Base-by-base conservation (phyloP, 306 rosid genomes). In the Delonix regia region DNA sequence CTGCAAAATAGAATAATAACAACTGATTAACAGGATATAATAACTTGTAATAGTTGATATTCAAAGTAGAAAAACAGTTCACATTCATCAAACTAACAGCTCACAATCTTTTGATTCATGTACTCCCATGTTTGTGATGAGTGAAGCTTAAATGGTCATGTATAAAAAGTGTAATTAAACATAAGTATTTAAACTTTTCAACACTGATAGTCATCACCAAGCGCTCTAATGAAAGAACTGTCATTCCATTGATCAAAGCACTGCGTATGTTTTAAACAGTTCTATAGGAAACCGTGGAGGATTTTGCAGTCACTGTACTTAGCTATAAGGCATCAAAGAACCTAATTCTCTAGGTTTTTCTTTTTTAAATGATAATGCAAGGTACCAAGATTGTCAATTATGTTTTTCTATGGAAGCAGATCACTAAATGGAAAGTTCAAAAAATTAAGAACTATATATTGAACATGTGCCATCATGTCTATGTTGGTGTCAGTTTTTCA, bases 1-100 rank as follows among this genome's bases (percentile, higher is more conserved):
- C 97, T 87, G 91, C 86, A 80, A 38, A 67, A 71, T 24, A 55
- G 11, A 41, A 56, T 57, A 21, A 60, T 70, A 68, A 67, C 74
- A 82, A 28, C n/a, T 69, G 45, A 39, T 56, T 52, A 49, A 27
- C 33, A 27, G 6, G 19, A 74, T 60, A 61, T 63, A 55, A 56
- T 15, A 68, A 69, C 41, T 49, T 57, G n/a, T 49, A 52, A 8
- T 44, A 21, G 24, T 11, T 38, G 15, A 71, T 21, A 53, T 42
- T 77, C 75, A 41, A 9, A 62, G 63, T 63, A 24, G 41, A 38
- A 39, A 44, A 60, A 48, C 18, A 14, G 15, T 44, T 10, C 48
- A 44, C 48, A 44, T 3, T 44, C 39, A 30, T n/a, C n/a, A n/a
- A n/a, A n/a, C 33, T 30, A 30, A 30, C 33, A 30, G 33, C 33